Percentiles rank a stretch among this genome's conserved stretches.
Conservation (phyloP, 257 asterid species). For the Solanum lycopersicoides region DNA sequence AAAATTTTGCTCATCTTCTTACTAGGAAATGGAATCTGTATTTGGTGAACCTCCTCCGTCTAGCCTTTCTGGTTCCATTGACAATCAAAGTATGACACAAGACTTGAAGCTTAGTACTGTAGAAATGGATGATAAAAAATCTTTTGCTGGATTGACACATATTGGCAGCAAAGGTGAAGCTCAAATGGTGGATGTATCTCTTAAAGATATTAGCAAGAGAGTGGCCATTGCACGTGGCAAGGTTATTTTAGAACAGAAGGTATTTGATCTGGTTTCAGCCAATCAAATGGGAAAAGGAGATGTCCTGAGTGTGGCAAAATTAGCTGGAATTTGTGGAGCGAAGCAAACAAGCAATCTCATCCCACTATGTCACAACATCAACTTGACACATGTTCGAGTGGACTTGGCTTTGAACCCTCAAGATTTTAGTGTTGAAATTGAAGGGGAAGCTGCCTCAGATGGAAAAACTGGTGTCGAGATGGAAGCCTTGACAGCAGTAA, state of each 20-base stretch:
- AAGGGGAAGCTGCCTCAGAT: slow-evolving; percentile 11
- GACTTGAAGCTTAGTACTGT: slow-evolving; percentile 14
- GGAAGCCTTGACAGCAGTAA: slow-evolving; percentile 83
- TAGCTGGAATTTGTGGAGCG: slow-evolving; percentile 71
- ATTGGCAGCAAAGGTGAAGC: slow-evolving; percentile 59
- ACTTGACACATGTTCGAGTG: slow-evolving; percentile 44
- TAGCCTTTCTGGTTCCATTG: slow-evolving; percentile 28
- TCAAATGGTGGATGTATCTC: slow-evolving; percentile 71
- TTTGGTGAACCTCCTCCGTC: slow-evolving; percentile 75
- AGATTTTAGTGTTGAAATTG: slow-evolving; percentile 49
- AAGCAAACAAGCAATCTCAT: slow-evolving; percentile 76
- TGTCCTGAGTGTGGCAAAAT: slow-evolving; percentile 68
- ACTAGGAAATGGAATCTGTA: slow-evolving; percentile 81
- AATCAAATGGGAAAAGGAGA: slow-evolving; percentile 76
- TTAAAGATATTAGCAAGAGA: slow-evolving; percentile 55
- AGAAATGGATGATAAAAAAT: slow-evolving; percentile 2
- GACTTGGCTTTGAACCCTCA: slow-evolving; percentile 38
- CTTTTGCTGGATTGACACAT: slow-evolving; percentile 40
- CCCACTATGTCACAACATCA: slow-evolving; percentile 76
- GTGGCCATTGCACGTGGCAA: slow-evolving; percentile 70
- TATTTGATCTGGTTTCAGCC: slow-evolving; percentile 65
- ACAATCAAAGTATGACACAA: slow-evolving; percentile 16
- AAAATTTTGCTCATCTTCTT: background rate
- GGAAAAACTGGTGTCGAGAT: slow-evolving; percentile 79
- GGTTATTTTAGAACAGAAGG: slow-evolving; percentile 56